phyloP scores from a whole-genome alignment of 208 protist species.

The Porcisia deanei region DNA sequence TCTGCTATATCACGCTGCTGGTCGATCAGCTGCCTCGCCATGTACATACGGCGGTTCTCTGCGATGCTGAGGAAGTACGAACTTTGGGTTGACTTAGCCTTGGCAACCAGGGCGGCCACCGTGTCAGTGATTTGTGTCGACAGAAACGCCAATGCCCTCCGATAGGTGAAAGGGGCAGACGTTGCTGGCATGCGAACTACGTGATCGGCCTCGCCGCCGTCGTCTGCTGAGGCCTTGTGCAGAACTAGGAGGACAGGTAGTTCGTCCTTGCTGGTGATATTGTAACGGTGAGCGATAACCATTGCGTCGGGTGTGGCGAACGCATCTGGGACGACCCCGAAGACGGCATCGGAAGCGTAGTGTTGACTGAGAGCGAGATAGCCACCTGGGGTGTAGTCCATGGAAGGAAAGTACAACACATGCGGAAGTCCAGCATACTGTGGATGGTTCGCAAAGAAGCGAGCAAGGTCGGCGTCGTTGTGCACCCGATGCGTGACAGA shows the following conservation, averaged over 20 bases:
- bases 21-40: slow-evolving; percentile 14
- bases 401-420: slow-evolving; percentile 48
- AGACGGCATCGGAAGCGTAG: slow-evolving; percentile 35
- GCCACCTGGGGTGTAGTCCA: slow-evolving; percentile 21
- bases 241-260: slow-evolving; percentile 41
- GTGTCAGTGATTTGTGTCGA: slow-evolving; percentile 20
- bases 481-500: slow-evolving; percentile 34
- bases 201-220: slow-evolving; percentile 15
- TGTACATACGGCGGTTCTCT: slow-evolving; percentile 17
- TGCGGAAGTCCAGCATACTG: slow-evolving; percentile 36
- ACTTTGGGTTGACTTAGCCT: slow-evolving; percentile 12
- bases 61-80: slow-evolving; percentile 5
- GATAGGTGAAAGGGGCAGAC: slow-evolving; percentile 5
- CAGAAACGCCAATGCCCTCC: slow-evolving; percentile 13
- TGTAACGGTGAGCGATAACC: slow-evolving; percentile 38
- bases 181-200: slow-evolving; percentile 23
- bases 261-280: slow-evolving; percentile 20
- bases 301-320: slow-evolving; percentile 10
- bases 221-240: slow-evolving; percentile 12
- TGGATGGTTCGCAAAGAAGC: slow-evolving; percentile 34
- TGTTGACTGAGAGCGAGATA: slow-evolving; percentile 34
- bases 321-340: slow-evolving; percentile 45
- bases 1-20: slow-evolving; percentile 21
- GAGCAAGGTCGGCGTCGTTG: slow-evolving; percentile 33
- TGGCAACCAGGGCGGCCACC: background rate